Evolutionary conservation across 305 asterid genomes (phyloP).

Genomic region (Vinca major): DNA sequence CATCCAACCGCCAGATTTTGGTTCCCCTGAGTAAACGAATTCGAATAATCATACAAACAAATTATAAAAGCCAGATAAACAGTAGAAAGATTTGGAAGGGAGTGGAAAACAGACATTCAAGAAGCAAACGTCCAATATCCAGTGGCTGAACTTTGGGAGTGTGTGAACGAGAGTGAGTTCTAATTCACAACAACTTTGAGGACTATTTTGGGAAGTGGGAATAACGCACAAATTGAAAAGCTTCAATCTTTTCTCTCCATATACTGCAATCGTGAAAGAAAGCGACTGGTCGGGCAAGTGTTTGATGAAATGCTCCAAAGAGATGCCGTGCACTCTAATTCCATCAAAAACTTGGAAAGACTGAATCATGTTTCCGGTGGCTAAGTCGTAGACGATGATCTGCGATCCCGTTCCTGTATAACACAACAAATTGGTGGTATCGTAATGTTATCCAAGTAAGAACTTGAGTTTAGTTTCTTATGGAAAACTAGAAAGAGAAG

Average conservation of each 20-base stretch:
- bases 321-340: constrained; percentile 80
- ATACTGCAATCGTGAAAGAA: constrained; percentile 43
- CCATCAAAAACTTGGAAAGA: constrained; percentile 77
- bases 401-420: constrained; percentile 74
- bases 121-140: constrained; percentile 83
- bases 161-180: constrained; percentile 38
- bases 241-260: constrained; percentile 89
- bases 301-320: constrained; percentile 30
- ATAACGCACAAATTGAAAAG: constrained; percentile 40
- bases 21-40: constrained; percentile 27
- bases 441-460: not conserved
- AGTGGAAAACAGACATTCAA: constrained; percentile 34
- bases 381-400: constrained; percentile 54
- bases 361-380: constrained; percentile 29
- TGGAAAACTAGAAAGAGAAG: not conserved
- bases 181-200: constrained; percentile 15
- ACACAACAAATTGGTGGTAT: not conserved
- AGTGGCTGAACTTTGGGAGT: constrained; percentile 61
- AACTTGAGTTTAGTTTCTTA: not conserved
- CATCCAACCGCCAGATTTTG: constrained; percentile 68
- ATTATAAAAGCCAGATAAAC: not conserved
- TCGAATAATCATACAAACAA: constrained; percentile 31
- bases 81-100: not conserved
- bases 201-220: constrained; percentile 16
- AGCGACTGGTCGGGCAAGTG: constrained; percentile 18